Conservation (phyloP, 306 rosid genomes). For the Vigna unguiculata region DNA sequence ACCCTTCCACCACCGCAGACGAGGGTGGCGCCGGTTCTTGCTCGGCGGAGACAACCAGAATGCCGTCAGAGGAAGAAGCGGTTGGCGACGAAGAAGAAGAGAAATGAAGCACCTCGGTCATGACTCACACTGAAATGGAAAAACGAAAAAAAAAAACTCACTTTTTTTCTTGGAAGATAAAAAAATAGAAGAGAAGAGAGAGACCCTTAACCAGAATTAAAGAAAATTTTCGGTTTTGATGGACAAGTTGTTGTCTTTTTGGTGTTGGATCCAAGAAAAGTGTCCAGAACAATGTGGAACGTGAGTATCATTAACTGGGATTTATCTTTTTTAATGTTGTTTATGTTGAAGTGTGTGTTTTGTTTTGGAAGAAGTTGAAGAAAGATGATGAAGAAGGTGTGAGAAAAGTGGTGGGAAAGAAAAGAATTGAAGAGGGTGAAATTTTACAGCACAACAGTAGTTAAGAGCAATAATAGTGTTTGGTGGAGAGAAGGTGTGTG, state of each 20-base stretch:
- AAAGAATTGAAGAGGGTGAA: conserved; percentile 19
- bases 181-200: conserved; percentile 9
- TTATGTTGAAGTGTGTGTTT: neutral
- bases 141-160: conserved; percentile 19
- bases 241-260: conserved; percentile 6
- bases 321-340: conserved; percentile 23
- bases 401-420: conserved; percentile 16
- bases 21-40: conserved; percentile 56
- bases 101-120: conserved; percentile 79
- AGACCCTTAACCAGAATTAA: conserved; percentile 17
- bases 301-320: conserved; percentile 33
- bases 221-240: conserved; percentile 25
- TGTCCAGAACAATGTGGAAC: conserved; percentile 32
- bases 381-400: neutral
- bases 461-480: conserved; percentile 28
- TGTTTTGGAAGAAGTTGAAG: neutral
- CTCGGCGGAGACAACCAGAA: conserved; percentile 25
- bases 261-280: conserved; percentile 31
- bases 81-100: conserved; percentile 49
- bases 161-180: conserved; percentile 42
- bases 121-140: conserved; percentile 61
- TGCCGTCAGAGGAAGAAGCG: conserved; percentile 39
- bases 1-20: conserved; percentile 41
- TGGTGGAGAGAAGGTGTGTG: neutral
- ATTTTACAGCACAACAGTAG: neutral